phyloP scores from a whole-genome alignment of 2,329 filamentous ascomycete species.

The Fusarium nelsonii region DNA sequence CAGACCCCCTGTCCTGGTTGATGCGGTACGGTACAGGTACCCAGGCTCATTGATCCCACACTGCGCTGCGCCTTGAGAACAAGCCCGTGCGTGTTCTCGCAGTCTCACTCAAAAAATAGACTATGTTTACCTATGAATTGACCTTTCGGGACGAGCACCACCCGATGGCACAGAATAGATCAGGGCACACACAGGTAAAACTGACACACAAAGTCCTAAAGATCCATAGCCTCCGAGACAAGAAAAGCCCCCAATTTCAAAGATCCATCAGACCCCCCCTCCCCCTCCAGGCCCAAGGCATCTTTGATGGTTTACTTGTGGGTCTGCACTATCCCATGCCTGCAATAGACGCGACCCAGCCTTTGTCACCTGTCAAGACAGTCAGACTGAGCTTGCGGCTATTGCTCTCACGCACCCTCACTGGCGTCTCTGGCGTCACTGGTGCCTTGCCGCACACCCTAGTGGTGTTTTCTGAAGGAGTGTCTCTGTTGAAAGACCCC shows the following conservation, averaged over 20 bases:
- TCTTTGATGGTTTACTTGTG: conserved; percentile 44
- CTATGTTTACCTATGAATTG: conserved; percentile 4
- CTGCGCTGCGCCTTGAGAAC: conserved; percentile 47
- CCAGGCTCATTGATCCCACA: conserved; percentile 39
- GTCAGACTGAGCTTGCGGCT: conserved; percentile 50
- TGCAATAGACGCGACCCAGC: conserved; percentile 49
- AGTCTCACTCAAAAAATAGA: conserved; percentile 34
- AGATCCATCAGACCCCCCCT: conserved; percentile 31
- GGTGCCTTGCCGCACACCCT: conserved; percentile 48
- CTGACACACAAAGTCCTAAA: conserved; percentile 36
- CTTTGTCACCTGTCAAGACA: conserved; percentile 51
- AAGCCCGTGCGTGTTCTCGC: conserved; percentile 34
- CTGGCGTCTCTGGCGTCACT: conserved; percentile 49
- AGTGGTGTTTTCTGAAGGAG: conserved; percentile 31
- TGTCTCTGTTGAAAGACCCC: conserved; percentile 28
- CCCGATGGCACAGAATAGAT: conserved; percentile 33
- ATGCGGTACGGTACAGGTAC: conserved; percentile 35
- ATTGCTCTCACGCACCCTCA: conserved; percentile 46
- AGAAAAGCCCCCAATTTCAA: conserved; percentile 42
- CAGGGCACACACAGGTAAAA: conserved; percentile 32
- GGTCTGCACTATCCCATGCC: conserved; percentile 47
- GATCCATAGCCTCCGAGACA: conserved; percentile 29
- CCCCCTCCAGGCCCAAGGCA: conserved; percentile 44
- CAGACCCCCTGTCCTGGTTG: conserved; percentile 29
- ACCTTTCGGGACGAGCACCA: conserved; percentile 26